Evolutionary conservation across 108 stramenopile genomes (phyloP).

Genomic region (Nitzschia inconspicua): DNA sequence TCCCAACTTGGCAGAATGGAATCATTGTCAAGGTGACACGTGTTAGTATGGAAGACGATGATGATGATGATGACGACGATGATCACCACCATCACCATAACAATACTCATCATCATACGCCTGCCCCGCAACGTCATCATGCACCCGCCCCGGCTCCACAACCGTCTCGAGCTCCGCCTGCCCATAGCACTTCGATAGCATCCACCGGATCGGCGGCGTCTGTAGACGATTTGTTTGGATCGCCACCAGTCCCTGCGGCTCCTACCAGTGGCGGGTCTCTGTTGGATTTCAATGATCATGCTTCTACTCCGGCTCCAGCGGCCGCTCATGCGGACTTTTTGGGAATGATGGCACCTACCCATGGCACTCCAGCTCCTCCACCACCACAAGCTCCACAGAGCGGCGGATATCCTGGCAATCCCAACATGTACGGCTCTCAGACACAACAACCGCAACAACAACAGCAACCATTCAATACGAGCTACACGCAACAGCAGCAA

Average conservation of each 20-base stretch:
- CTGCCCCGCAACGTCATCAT: too few species aligned
- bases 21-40: conserved; percentile 83
- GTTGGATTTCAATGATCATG: conserved; percentile 51
- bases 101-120: not conserved
- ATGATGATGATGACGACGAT: conserved; percentile 66
- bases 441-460: not conserved
- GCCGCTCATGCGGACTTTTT: conserved; percentile 69
- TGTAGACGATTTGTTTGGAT: conserved; percentile 30
- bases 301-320: conserved; percentile 13
- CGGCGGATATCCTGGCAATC: conserved; percentile 13
- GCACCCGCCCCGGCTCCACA: conserved; percentile 19
- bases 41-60: conserved; percentile 61
- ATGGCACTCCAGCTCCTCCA: conserved; percentile 14
- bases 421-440: not conserved
- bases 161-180: conserved; percentile 14
- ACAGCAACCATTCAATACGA: conserved; percentile 10
- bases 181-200: conserved; percentile 1
- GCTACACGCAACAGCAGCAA: conserved; percentile 30
- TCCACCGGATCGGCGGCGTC: conserved; percentile 12
- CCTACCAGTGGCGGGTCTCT: conserved; percentile 26
- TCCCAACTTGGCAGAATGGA: conserved; percentile 68
- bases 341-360: conserved; percentile 72
- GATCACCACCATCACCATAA: not conserved
- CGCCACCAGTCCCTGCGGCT: conserved; percentile 23
- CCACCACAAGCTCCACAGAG: conserved; percentile 10